Conservation (phyloP, 305 asterid species). For the Fraxinus xanthoxyloides region DNA sequence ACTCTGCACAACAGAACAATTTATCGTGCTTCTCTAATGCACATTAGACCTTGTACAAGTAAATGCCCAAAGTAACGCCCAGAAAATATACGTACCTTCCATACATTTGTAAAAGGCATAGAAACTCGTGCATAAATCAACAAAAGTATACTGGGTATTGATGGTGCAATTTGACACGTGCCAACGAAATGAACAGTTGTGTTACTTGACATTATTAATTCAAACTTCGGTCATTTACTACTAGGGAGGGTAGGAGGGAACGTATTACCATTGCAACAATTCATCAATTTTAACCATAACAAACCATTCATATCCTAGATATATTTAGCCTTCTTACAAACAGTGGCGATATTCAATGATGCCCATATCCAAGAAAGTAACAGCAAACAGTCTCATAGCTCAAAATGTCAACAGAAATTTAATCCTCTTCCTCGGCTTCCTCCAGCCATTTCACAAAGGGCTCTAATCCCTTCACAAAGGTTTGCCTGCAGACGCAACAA, state of each 20-base stretch:
- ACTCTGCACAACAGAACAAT: neutral
- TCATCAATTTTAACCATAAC: neutral
- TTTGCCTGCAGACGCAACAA: slow-evolving; percentile 50
- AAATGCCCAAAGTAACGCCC: neutral
- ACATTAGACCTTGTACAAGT: neutral
- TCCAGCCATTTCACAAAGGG: slow-evolving; percentile 95
- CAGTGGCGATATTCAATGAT: neutral
- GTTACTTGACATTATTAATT: neutral
- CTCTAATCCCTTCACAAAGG: slow-evolving; percentile 88
- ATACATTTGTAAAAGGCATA: neutral
- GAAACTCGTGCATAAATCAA: neutral
- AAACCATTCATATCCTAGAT: neutral
- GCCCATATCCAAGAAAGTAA: slow-evolving; percentile 17
- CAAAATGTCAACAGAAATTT: slow-evolving; percentile 16
- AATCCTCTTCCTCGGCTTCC: slow-evolving; percentile 98
- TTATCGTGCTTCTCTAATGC: neutral
- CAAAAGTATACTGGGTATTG: neutral
- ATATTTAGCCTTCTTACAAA: neutral
- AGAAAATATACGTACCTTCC: neutral
- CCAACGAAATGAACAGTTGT: neutral
- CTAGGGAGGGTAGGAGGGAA: neutral
- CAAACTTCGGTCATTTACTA: neutral
- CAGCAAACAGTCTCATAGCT: neutral
- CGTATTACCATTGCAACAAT: neutral
- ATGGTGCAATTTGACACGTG: neutral